These are phyloP conservation scores for Papiliotrema laurentii DNA, from an alignment of 1,284 basidiomycete species.

Conservation along the genomic window DNA sequence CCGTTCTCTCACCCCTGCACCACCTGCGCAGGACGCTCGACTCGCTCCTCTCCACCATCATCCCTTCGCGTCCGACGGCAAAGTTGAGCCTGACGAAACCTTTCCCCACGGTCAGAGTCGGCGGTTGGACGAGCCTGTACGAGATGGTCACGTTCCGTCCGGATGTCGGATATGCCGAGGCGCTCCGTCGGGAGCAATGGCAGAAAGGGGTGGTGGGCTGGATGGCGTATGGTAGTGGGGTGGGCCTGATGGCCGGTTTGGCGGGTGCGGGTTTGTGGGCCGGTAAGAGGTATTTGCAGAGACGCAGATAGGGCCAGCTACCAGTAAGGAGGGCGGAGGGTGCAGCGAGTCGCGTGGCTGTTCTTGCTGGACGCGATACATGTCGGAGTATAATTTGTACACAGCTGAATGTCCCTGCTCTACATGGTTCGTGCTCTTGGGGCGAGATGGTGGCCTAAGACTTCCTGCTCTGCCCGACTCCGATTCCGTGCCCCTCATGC, in stretches of 20 bases:
- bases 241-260: neutral
- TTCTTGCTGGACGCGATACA: no score
- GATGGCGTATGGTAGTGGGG: conserved; percentile 1
- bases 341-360: no score
- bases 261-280: no score
- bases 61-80: conserved; percentile 57
- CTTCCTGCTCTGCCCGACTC: no score
- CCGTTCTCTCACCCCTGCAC: conserved; percentile 77
- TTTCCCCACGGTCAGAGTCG: conserved; percentile 52
- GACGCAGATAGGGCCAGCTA: no score
- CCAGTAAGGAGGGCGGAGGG: no score
- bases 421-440: no score
- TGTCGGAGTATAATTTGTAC: no score
- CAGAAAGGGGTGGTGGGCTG: conserved; percentile 37
- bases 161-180: conserved; percentile 76
- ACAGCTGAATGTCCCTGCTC: no score
- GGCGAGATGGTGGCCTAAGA: no score
- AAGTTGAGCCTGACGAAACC: conserved; percentile 44
- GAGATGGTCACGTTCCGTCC: conserved; percentile 97
- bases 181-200: conserved; percentile 40
- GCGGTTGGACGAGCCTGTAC: conserved; percentile 87
- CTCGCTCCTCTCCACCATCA: conserved; percentile 54
- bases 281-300: no score
- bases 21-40: conserved; percentile 77
- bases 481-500: no score